These are phyloP conservation scores for Bruguiera sexangula DNA, from an alignment of 345 rosid genomes.

Conservation along the genomic window DNA sequence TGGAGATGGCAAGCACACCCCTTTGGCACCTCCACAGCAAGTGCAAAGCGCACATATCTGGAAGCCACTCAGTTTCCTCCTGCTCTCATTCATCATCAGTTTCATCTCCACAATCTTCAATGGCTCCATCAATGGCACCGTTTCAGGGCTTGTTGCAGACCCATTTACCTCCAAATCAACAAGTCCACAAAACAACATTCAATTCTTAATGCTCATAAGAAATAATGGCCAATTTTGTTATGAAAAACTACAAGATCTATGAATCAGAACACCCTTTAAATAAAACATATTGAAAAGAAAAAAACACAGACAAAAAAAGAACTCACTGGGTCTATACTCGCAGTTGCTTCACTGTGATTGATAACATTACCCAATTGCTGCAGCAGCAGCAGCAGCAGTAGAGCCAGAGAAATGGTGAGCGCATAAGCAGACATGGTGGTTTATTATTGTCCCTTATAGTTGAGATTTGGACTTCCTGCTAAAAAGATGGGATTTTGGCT, in stretches of 20 bases:
- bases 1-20: conserved; percentile 79
- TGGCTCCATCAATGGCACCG: conserved; percentile 43
- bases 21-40: conserved; percentile 87
- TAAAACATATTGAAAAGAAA: neutral
- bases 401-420: conserved; percentile 28
- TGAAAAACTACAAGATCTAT: conserved; percentile 27
- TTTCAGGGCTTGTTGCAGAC: conserved; percentile 34
- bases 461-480: no score
- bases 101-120: conserved; percentile 51
- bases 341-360: conserved; percentile 31
- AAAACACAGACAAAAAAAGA: neutral
- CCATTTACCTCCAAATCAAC: conserved; percentile 48
- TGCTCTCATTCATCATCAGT: conserved; percentile 69
- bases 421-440: no score
- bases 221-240: neutral
- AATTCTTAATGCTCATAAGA: conserved; percentile 29
- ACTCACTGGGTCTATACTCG: conserved; percentile 41
- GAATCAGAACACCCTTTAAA: neutral
- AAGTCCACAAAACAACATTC: conserved; percentile 13
- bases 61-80: conserved; percentile 78
- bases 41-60: conserved; percentile 92
- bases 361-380: conserved; percentile 28
- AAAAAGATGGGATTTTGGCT: neutral
- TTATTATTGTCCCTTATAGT: no score
- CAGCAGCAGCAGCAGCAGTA: conserved; percentile 32